Base-by-base conservation (phyloP, 768 basidiomycete genomes). In the Hypholoma fasciculare region DNA sequence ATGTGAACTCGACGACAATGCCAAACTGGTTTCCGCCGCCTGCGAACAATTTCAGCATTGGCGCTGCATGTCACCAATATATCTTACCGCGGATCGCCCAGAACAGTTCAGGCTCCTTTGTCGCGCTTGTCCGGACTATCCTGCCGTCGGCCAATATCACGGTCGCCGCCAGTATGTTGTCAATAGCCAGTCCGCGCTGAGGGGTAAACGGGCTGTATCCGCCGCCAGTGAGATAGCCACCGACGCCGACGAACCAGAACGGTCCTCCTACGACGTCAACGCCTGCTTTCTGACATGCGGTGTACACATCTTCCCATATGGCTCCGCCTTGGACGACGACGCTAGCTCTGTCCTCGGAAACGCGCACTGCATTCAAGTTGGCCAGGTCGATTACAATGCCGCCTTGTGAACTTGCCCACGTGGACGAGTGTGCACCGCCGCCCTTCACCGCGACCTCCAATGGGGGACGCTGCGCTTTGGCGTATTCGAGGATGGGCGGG, bases 31-130 rank as follows among this genome's bases (percentile, higher is more conserved):
- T 57, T 1, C 57, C 61, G 12, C 65, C 65, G 14, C 65, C 67
- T 68, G 42, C 40, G 16, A 40, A 9, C 34, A 47, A 8, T 5
- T 16, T 49, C 12, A 43, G 37, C 26, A 16, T 17, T 34, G 30
- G 11, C 23, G 4, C 23, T 1, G 23, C 23, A 23, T 23, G 23
- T 38, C 16, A 46, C 17, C 1, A 14, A 13, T 16, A 12, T 3
- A 40, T 36, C n/a, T 53, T 16, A 66, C 68, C 68, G 46, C 66
- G 49, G 43, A 69, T 69, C 2, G 68, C 68, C 66, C 65, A 69
- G 55, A 65, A 69, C 3, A 67, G 48, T 57, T 67, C 50, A 67
- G 72, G 51, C 36, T 67, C 59, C 44, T 64, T 52, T 1, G 54
- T 62, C 13, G 44, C 58, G 46, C 58, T 65, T 53, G 59, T 43